Percentiles rank a stretch among this genome's conserved stretches.
Evolutionary conservation across 2,329 filamentous ascomycete genomes (phyloP).

Genomic region (Cordyceps pruinosa): DNA sequence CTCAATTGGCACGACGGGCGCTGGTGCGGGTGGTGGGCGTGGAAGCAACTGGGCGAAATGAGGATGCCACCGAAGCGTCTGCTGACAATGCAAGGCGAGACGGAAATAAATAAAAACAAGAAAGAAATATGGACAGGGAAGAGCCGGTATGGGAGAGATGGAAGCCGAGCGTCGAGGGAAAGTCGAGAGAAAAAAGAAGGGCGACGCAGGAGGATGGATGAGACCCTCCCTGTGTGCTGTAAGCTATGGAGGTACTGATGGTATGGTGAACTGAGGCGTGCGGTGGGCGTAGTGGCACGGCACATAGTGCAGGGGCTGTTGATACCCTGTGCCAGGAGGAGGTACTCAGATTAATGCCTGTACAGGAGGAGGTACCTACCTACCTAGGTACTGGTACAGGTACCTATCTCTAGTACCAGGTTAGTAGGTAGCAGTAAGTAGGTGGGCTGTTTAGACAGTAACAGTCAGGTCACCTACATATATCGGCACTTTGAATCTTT

Average conservation of each 20-base stretch:
- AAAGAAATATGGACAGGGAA: not conserved
- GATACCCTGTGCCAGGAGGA: too few species aligned
- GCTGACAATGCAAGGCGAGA: not conserved
- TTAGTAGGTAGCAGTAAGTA: not conserved
- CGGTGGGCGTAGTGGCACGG: not conserved
- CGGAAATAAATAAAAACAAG: not conserved
- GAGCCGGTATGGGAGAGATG: not conserved
- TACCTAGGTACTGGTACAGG: too few species aligned
- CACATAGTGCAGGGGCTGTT: too few species aligned
- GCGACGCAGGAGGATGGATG: conserved; percentile 4
- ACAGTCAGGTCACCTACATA: too few species aligned
- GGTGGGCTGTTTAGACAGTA: too few species aligned
- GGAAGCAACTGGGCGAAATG: not conserved
- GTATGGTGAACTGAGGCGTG: too few species aligned
- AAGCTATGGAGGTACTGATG: too few species aligned
- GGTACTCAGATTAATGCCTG: too few species aligned
- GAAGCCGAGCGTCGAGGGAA: not conserved
- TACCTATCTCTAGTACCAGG: too few species aligned
- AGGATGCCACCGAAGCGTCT: not conserved
- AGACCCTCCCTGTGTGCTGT: not conserved
- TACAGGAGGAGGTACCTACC: too few species aligned
- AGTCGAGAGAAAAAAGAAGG: conserved; percentile 7
- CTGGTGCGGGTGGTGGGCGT: not conserved
- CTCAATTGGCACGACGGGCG: not conserved
- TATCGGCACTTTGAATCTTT: too few species aligned